Evolutionary conservation across 176 grass and related monocot species (phyloP), one percentile per base, ranked within the genome.

Genomic region (Aegilops tauschii): DNA sequence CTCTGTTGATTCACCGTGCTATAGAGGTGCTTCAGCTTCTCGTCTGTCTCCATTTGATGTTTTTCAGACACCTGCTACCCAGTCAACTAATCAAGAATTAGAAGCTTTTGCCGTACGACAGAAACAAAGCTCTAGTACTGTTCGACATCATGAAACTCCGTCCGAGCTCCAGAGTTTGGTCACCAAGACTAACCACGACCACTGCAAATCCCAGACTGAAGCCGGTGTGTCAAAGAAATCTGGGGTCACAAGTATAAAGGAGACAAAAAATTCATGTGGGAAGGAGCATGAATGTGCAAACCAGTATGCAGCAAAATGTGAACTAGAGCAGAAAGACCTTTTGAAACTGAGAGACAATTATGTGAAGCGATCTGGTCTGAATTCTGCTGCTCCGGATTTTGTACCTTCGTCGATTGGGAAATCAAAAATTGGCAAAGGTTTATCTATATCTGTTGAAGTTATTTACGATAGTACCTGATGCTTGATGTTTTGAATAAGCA

Each of bases 1-100:
- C 62, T 91, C 82, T 71, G 84, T 87, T 31, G 91, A 93, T 84
- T 93, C 91, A 87, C 91, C 91, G 17, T 93, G 91, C 76, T 93
- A 52, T 40, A 83, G 56, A 87, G 91, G 91, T 72, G n/a, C 49
- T 90, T 77, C 42, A 36, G 59, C 76, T 84, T 84, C 80, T 84
- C 80, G 5, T 32, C 21, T 58, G 29, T 87, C 87, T 65, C 47
- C 84, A 77, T 84, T 84, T 84, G 63, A 90, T 70, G 50, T 69
- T 49, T 39, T 20, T 87, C 61, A 77, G 72, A 72, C 69, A 64
- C 61, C 52, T 61, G 20, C 56, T 44, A 21, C 2, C 9, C 21
- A 71, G 64, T 18, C 54, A 54, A 75, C 71, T 47, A 84, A 65
- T 69, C 36, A 90, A 59, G 49, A 88, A 21, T 11, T 16, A 73